Evolutionary conservation across 495 filamentous ascomycete genomes (phyloP).

Genomic region (Annulohypoxylon maeteangense): DNA sequence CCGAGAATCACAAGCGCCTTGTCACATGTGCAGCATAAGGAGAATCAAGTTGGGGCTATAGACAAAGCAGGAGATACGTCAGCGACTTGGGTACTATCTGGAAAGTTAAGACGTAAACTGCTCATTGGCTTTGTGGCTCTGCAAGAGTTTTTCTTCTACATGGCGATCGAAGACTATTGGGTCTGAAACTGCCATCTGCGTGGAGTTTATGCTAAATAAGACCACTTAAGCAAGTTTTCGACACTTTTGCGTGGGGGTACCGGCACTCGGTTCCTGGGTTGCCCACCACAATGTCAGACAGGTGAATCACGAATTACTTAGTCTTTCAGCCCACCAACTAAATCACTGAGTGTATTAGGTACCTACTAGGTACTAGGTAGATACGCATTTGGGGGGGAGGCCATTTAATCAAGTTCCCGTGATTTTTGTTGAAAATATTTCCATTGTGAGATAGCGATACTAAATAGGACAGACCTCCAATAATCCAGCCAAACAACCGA

Average conservation of each 20-base stretch:
- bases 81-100: not conserved
- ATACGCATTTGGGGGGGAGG: no score
- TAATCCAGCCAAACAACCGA: not conserved
- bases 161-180: not conserved
- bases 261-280: not conserved
- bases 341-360: not conserved
- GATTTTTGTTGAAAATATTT: not conserved
- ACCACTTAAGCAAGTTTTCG: not conserved
- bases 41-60: not conserved
- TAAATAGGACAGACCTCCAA: not conserved
- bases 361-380: no score
- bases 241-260: not conserved
- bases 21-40: not conserved
- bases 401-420: not conserved
- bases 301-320: not conserved
- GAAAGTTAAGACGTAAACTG: not conserved
- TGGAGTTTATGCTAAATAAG: not conserved
- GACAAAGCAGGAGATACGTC: not conserved
- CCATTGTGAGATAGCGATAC: not conserved
- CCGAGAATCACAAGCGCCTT: not conserved
- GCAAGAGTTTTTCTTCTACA: not conserved
- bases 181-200: not conserved
- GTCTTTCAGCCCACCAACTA: not conserved
- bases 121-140: not conserved
- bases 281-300: not conserved